These are phyloP conservation scores for Microascus cirrosus DNA, from an alignment of 2,329 filamentous ascomycete genomes.

Conservation along the genomic window DNA sequence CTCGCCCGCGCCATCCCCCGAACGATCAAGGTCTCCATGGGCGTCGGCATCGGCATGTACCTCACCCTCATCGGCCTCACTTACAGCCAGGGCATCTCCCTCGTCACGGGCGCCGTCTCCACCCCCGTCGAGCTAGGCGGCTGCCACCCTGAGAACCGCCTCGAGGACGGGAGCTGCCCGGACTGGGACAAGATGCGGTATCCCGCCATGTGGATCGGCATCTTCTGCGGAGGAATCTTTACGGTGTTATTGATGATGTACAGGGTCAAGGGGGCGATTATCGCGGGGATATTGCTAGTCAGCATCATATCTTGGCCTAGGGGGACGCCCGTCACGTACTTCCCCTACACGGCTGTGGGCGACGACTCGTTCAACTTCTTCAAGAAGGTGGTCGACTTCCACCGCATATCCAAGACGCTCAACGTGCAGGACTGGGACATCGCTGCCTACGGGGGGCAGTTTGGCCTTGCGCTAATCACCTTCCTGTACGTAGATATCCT, in stretches of 20 bases:
- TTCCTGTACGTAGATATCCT: slow-evolving; percentile 75
- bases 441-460: slow-evolving; percentile 57
- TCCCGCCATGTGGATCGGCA: slow-evolving; percentile 77
- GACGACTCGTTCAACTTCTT: slow-evolving; percentile 73
- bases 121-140: slow-evolving; percentile 69
- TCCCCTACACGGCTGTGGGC: slow-evolving; percentile 61
- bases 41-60: slow-evolving; percentile 78
- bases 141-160: slow-evolving; percentile 37
- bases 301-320: slow-evolving; percentile 85
- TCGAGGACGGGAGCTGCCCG: slow-evolving; percentile 42
- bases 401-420: slow-evolving; percentile 59
- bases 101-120: slow-evolving; percentile 55
- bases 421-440: slow-evolving; percentile 67
- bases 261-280: slow-evolving; percentile 77
- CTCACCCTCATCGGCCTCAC: slow-evolving; percentile 66
- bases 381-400: slow-evolving; percentile 77
- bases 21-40: slow-evolving; percentile 78
- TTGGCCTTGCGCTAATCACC: slow-evolving; percentile 68
- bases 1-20: slow-evolving; percentile 72
- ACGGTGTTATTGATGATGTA: slow-evolving; percentile 77
- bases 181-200: slow-evolving; percentile 64
- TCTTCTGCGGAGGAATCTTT: slow-evolving; percentile 74
- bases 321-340: slow-evolving; percentile 64
- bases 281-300: slow-evolving; percentile 71
- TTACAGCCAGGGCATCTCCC: slow-evolving; percentile 72